Evolutionary conservation across 2,329 filamentous ascomycete genomes (phyloP), one percentile per base, ranked within the genome.

Genomic region (Cladorrhinum sp.): DNA sequence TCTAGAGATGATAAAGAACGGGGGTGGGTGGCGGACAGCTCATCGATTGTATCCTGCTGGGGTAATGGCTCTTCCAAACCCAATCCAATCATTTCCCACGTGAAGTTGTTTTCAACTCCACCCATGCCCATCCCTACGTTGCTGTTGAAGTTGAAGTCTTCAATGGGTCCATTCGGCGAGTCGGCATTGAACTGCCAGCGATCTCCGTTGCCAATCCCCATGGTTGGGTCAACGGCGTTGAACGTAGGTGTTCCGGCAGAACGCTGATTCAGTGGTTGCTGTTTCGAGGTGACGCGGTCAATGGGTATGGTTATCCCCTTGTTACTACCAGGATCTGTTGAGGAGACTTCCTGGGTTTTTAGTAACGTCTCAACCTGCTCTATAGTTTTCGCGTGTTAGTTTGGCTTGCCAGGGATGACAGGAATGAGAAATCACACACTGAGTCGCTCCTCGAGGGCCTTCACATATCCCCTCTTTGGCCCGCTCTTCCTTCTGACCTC

Each of bases 401-500:
- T n/a, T n/a, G 29, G 6, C 29, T 32, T 13, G 10, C 36, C 6
- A 41, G 36, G 36, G n/a, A 41, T 45, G 41, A 45, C 41, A 18
- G 41, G 41, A 48, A 45, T 22, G 50, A 24, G 23, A 29, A 12
- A 38, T 10, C 7, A 78, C 89, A 78, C 81, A 96, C 92, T 93
- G 71, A 99, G 78, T 73, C 95, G 85, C 73, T 96, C 93, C 76
- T 98, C 95, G 67, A 98, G 77, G 62, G 92, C 89, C 79, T 96
- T 96, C 63, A 96, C 93, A 73, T 97, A 96, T 68, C 93, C 93
- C 72, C 93, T 84, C 79, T 96, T 96, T 2, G 93, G 93, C 2
- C 93, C 93, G 73, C 92, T 96, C 84, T 96, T 96, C 77, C 92
- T 91, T 72, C 93, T 85, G 68, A 93, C 89, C 77, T 96, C 92